phyloP scores from a whole-genome alignment of 2,329 filamentous ascomycete genomes.

The Teratosphaeria zuluensis region DNA sequence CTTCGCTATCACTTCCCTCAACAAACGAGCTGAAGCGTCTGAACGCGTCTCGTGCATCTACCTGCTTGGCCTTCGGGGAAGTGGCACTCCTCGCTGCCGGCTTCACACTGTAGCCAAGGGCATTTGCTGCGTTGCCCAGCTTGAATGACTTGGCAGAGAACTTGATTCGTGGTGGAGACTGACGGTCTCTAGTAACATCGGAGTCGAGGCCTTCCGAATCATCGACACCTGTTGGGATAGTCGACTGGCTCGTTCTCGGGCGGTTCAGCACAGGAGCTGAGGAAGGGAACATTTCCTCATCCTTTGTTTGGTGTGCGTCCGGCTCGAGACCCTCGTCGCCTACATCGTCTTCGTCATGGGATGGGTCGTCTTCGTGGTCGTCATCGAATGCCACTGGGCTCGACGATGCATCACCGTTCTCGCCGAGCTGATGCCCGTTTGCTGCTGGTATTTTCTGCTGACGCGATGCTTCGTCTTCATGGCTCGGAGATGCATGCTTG shows the following conservation, averaged over 20 bases:
- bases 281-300: not conserved
- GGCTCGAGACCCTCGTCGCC: not conserved
- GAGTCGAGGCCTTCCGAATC: not conserved
- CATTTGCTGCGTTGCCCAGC: not conserved
- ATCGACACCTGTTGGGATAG: not conserved
- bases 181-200: not conserved
- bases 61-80: not conserved
- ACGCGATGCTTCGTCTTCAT: not conserved
- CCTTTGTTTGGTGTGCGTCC: not conserved
- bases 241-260: not conserved
- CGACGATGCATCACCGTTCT: not conserved
- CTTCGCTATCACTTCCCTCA: conserved; percentile 4
- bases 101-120: not conserved
- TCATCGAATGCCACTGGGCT: not conserved
- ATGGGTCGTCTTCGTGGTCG: not conserved
- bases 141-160: not conserved
- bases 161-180: not conserved
- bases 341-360: not conserved
- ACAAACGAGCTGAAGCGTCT: conserved; percentile 9
- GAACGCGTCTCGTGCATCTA: conserved; percentile 6
- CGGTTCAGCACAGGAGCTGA: not conserved
- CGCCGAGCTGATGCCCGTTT: not conserved
- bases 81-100: not conserved
- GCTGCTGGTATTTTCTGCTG: not conserved
- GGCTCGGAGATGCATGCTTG: not conserved